Percentiles rank a stretch among this genome's conserved stretches.
Conservation (phyloP, 305 asterid species). For the Fraxinus sp. region DNA sequence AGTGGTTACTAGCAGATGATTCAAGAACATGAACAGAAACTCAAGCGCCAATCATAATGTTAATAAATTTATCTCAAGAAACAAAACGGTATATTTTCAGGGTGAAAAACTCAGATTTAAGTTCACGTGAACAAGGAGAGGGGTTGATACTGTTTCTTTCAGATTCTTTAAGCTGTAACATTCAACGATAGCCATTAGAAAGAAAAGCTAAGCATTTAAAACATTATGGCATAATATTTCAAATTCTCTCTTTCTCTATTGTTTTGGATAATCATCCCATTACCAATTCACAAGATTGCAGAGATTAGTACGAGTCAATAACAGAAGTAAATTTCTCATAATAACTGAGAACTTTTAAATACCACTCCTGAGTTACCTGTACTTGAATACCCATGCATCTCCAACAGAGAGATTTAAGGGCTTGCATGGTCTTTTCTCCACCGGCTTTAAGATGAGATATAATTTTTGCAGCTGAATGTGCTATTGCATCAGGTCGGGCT, state of each 20-base stretch:
- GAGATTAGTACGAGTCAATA: no score
- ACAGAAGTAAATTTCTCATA: no score
- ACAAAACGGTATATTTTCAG: neutral
- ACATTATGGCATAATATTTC: neutral
- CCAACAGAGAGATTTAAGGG: constrained; percentile 90
- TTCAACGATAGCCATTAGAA: neutral
- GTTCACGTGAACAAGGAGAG: neutral
- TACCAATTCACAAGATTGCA: neutral
- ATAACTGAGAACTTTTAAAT: neutral
- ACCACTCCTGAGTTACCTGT: constrained; percentile 52
- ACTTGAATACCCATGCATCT: constrained; percentile 90
- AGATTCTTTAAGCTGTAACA: neutral
- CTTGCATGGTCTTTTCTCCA: constrained; percentile 84
- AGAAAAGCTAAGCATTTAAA: neutral
- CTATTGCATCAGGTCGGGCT: constrained; percentile 88
- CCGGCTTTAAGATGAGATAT: constrained; percentile 83
- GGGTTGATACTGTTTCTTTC: neutral
- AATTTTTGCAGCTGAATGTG: constrained; percentile 87
- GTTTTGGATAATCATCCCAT: neutral
- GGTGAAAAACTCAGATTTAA: neutral
- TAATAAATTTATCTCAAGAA: neutral
- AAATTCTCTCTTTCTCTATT: neutral
- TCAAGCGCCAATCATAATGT: neutral
- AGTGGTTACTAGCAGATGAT: neutral
- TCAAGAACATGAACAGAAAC: neutral